phyloP scores from a whole-genome alignment of 2,329 filamentous ascomycete species.

The Cucurbitaria berberidis region DNA sequence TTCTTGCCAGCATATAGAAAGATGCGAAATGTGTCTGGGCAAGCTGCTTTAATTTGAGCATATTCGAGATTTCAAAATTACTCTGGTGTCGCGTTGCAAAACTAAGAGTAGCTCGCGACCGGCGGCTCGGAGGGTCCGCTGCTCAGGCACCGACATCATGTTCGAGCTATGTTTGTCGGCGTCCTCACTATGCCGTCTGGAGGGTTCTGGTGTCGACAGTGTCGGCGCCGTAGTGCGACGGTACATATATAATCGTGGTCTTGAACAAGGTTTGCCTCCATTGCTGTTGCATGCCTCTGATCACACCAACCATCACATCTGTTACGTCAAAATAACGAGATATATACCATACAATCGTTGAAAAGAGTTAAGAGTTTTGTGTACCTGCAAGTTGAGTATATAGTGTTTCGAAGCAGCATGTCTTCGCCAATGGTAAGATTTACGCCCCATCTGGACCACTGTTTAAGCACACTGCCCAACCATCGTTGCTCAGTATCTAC shows the following conservation, averaged over 20 bases:
- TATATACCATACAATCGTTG: background rate
- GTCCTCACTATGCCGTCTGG: background rate
- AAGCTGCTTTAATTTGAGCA: background rate
- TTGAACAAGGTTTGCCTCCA: background rate
- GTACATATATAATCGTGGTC: background rate
- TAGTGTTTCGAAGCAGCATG: background rate
- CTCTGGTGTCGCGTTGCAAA: too few relatives aligned
- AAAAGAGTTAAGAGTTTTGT: too few relatives aligned
- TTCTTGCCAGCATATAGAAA: background rate
- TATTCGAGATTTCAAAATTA: too few relatives aligned
- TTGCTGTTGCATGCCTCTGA: background rate
- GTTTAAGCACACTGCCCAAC: background rate
- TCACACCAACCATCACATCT: background rate
- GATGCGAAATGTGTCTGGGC: background rate
- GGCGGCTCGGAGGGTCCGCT: background rate
- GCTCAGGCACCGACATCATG: background rate
- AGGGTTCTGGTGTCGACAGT: background rate
- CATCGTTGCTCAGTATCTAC: background rate
- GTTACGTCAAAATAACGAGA: background rate
- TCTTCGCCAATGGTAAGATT: background rate
- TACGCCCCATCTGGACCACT: background rate
- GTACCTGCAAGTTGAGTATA: background rate
- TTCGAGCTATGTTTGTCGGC: background rate
- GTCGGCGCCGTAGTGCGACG: background rate
- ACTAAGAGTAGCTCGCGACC: too few relatives aligned